Evolutionary conservation across 129 eudicot genomes (phyloP).

Genomic region (Escallonia herrerae): DNA sequence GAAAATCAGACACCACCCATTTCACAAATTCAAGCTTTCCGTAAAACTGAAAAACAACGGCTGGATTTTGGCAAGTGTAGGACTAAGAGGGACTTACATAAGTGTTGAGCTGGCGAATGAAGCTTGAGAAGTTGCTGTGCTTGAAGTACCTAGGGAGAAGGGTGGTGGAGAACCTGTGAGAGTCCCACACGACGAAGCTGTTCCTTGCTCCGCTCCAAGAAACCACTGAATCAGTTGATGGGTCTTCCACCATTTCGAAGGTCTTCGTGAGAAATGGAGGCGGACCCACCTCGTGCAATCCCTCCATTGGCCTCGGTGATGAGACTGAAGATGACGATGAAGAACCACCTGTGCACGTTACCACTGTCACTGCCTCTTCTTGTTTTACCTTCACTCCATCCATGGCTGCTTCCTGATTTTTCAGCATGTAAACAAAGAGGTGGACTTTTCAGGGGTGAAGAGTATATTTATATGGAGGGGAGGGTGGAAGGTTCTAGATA

Average conservation of each 20-base stretch:
- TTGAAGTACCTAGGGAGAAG: constrained; percentile 75
- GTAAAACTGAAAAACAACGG: background rate
- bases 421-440: too few species aligned
- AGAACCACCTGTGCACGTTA: constrained; percentile 8
- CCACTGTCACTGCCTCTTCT: constrained; percentile 27
- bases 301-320: constrained; percentile 55
- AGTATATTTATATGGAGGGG: too few species aligned
- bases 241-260: constrained; percentile 85
- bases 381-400: constrained; percentile 28
- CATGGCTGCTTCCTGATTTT: background rate
- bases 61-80: background rate
- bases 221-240: constrained; percentile 68
- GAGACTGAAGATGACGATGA: constrained; percentile 30
- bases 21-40: background rate
- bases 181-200: constrained; percentile 90
- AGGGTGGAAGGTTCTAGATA: too few species aligned
- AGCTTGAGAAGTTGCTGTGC: constrained; percentile 88
- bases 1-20: background rate
- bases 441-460: too few species aligned
- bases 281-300: constrained; percentile 67
- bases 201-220: constrained; percentile 74
- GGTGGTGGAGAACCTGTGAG: constrained; percentile 51
- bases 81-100: constrained; percentile 50
- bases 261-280: constrained; percentile 89
- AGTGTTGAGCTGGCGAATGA: constrained; percentile 87